Evolutionary conservation across 495 filamentous ascomycete species (phyloP).

Genomic region (Staphylotrichum longicolle): DNA sequence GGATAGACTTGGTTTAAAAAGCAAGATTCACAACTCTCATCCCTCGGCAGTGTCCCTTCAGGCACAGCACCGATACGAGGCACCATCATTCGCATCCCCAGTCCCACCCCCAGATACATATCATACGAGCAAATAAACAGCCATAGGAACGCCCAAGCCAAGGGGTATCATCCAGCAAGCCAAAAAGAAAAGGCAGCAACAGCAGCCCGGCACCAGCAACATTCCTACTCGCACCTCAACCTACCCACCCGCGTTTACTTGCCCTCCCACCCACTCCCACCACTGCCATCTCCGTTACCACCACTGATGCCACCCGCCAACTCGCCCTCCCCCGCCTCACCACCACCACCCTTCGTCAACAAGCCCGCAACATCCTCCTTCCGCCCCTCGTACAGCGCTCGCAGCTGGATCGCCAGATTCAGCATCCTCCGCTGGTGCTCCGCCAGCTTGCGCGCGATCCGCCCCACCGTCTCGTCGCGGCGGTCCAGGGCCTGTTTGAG

Average conservation of each 20-base stretch:
- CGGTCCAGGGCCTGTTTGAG: conserved; percentile 25
- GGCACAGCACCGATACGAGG: no score
- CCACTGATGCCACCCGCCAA: background rate
- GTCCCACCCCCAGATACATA: background rate
- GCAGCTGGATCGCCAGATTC: conserved; percentile 29
- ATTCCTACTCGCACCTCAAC: background rate
- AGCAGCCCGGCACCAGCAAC: conserved; percentile 6
- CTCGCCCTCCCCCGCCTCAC: background rate
- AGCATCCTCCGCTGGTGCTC: conserved; percentile 27
- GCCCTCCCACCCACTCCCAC: background rate
- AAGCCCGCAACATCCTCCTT: conserved; percentile 21
- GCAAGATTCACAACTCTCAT: conserved; percentile 8
- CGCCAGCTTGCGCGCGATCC: conserved; percentile 25
- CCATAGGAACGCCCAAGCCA: conserved; percentile 4
- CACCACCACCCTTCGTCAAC: background rate
- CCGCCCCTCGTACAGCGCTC: conserved; percentile 30
- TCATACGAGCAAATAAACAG: background rate
- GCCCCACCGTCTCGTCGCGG: conserved; percentile 24
- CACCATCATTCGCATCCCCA: background rate
- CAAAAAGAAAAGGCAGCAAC: background rate
- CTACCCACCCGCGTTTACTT: background rate
- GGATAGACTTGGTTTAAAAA: conserved; percentile 16
- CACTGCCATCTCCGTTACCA: background rate
- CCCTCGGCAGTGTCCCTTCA: background rate
- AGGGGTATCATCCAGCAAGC: conserved; percentile 12